phyloP scores from a whole-genome alignment of 768 basidiomycete species.

The Coprinopsis strossmayeri region DNA sequence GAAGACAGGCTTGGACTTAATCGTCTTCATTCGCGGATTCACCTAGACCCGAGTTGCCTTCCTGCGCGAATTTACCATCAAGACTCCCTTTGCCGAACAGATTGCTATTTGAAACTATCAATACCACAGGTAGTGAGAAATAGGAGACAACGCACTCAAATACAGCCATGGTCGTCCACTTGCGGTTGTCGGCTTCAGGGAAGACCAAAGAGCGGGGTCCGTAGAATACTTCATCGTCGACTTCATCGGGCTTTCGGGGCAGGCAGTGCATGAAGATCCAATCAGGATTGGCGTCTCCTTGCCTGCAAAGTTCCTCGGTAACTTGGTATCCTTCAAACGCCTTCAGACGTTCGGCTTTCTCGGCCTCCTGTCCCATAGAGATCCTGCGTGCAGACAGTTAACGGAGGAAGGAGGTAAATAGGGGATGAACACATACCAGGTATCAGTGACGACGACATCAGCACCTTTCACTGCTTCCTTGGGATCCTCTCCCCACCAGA shows the following conservation, averaged over 20 bases:
- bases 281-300: conserved; percentile 75
- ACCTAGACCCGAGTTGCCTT: neutral
- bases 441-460: conserved; percentile 95
- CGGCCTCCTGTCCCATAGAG: conserved; percentile 98
- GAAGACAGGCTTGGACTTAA: neutral
- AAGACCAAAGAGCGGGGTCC: conserved; percentile 88
- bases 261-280: conserved; percentile 98
- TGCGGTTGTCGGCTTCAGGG: conserved; percentile 92
- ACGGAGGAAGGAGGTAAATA: neutral
- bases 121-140: conserved; percentile 17
- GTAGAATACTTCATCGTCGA: conserved; percentile 97
- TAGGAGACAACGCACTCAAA: conserved; percentile 70
- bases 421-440: conserved; percentile 56
- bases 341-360: conserved; percentile 76
- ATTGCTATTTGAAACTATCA: conserved; percentile 18
- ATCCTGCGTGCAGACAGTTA: conserved; percentile 70
- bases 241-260: conserved; percentile 88
- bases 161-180: conserved; percentile 92
- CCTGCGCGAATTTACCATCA: conserved; percentile 10
- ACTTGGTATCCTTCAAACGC: conserved; percentile 94
- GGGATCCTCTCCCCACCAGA: conserved; percentile 74
- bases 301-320: conserved; percentile 77
- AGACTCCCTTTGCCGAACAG: conserved; percentile 41
- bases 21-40: neutral
- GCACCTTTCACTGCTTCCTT: conserved; percentile 83